Evolutionary conservation across 352 stramenopile genomes (phyloP).

Genomic region (Globisporangium nagaii): DNA sequence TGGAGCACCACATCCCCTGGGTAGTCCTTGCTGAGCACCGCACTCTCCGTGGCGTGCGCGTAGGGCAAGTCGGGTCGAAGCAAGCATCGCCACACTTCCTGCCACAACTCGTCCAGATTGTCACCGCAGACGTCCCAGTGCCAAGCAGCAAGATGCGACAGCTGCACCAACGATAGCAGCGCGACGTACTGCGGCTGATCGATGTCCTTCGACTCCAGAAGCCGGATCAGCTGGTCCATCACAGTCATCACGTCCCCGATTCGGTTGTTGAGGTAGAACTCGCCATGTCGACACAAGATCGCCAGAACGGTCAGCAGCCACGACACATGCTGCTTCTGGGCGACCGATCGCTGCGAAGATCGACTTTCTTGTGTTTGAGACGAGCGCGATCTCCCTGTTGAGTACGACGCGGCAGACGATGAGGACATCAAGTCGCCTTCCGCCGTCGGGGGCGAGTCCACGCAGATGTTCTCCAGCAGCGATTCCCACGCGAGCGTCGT

Average conservation of each 20-base stretch:
- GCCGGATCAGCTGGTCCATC: constrained; percentile 36
- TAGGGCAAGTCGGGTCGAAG: constrained; percentile 56
- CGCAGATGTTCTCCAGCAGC: constrained; percentile 33
- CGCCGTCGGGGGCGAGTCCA: constrained; percentile 19
- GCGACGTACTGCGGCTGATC: constrained; percentile 41
- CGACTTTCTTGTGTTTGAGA: constrained; percentile 14
- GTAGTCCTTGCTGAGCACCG: constrained; percentile 32
- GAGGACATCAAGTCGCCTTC: constrained; percentile 13
- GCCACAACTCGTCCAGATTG: constrained; percentile 38
- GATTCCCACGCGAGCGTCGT: constrained; percentile 38
- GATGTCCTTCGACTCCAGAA: constrained; percentile 42
- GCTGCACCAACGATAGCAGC: constrained; percentile 41
- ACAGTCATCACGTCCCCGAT: constrained; percentile 58
- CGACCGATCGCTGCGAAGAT: constrained; percentile 12
- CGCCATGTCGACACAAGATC: constrained; percentile 38
- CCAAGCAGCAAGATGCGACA: constrained; percentile 31
- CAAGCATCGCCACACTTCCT: constrained; percentile 37
- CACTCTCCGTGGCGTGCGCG: constrained; percentile 33
- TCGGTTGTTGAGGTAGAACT: constrained; percentile 45
- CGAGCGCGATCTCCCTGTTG: constrained; percentile 5
- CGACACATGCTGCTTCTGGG: constrained; percentile 30
- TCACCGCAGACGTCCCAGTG: constrained; percentile 26
- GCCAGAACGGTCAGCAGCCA: constrained; percentile 47
- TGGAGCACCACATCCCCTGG: constrained; percentile 45
- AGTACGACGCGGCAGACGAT: constrained; percentile 16